These are phyloP conservation scores for Erythrobasidium hasegawianum DNA, from an alignment of 1,284 basidiomycete genomes.

Conservation along the genomic window DNA sequence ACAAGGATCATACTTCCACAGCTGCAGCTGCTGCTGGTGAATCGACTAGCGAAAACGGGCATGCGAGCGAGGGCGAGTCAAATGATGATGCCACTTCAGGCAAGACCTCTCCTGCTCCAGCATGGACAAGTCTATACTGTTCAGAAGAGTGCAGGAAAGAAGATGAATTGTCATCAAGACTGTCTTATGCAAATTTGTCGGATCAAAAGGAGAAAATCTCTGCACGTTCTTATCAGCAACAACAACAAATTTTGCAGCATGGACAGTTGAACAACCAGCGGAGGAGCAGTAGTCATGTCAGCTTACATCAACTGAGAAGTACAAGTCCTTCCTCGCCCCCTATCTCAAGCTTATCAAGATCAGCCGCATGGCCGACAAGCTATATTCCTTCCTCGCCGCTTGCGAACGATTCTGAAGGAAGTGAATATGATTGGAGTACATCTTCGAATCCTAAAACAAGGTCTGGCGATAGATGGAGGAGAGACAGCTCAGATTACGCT, in stretches of 20 bases:
- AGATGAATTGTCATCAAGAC: constrained; percentile 29
- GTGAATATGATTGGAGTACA: constrained; percentile 27
- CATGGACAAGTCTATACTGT: constrained; percentile 32
- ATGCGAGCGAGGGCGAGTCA: constrained; percentile 9
- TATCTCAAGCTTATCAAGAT: neutral
- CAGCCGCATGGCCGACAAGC: neutral
- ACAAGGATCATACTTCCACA: neutral
- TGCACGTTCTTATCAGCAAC: no score
- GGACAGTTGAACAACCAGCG: no score
- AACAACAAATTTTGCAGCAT: no score
- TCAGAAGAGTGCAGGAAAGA: constrained; percentile 31
- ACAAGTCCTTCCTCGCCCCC: no score
- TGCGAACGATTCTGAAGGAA: constrained; percentile 24
- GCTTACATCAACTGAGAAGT: no score
- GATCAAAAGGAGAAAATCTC: constrained; percentile 2
- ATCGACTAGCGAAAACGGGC: neutral
- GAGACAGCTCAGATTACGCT: constrained; percentile 11
- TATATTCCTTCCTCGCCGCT: constrained; percentile 3
- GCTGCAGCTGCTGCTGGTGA: no score
- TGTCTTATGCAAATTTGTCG: constrained; percentile 23
- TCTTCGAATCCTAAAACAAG: no score
- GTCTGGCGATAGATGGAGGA: neutral
- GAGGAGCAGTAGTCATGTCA: no score
- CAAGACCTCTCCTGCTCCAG: constrained; percentile 6
- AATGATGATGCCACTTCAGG: neutral